Percentiles rank a stretch among this genome's conserved stretches.
These are phyloP conservation scores for Petunia secreta DNA, from an alignment of 257 asterid species.

Conservation along the genomic window DNA sequence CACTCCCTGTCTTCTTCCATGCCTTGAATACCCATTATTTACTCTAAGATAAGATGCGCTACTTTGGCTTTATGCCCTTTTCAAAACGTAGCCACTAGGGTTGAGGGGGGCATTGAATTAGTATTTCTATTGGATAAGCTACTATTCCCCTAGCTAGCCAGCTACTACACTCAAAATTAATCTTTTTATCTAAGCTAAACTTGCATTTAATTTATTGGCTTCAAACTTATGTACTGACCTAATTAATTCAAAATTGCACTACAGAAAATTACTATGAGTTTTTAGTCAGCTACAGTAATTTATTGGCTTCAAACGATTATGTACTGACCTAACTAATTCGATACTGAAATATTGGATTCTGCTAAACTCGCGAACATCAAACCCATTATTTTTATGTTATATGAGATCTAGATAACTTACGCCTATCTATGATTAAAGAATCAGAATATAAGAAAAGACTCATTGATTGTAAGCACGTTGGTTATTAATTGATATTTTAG, in stretches of 20 bases:
- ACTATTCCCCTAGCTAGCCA: neutral
- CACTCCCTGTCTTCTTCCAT: constrained; percentile 54
- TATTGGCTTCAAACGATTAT: too few relatives aligned
- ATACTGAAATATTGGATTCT: too few relatives aligned
- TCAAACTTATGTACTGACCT: too few relatives aligned
- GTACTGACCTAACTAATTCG: too few relatives aligned
- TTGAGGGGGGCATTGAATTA: neutral
- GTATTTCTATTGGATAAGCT: neutral
- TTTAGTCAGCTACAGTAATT: too few relatives aligned
- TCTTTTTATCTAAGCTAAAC: too few relatives aligned
- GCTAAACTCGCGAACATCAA: too few relatives aligned
- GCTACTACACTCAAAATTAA: too few relatives aligned
- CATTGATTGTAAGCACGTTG: constrained; percentile 35
- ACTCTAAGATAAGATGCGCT: constrained; percentile 51
- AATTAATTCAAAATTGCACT: too few relatives aligned
- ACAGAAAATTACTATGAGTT: too few relatives aligned
- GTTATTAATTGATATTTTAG: constrained; percentile 25
- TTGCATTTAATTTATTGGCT: too few relatives aligned
- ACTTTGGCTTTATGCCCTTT: constrained; percentile 44
- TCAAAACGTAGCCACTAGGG: constrained; percentile 32
- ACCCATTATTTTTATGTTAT: neutral
- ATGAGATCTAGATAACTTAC: neutral
- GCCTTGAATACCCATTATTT: constrained; percentile 43
- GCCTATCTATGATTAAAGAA: neutral
- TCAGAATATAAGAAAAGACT: constrained; percentile 27